Conservation (phyloP, 2,329 filamentous ascomycete genomes). For the Pseudogymnoascus sp. region DNA sequence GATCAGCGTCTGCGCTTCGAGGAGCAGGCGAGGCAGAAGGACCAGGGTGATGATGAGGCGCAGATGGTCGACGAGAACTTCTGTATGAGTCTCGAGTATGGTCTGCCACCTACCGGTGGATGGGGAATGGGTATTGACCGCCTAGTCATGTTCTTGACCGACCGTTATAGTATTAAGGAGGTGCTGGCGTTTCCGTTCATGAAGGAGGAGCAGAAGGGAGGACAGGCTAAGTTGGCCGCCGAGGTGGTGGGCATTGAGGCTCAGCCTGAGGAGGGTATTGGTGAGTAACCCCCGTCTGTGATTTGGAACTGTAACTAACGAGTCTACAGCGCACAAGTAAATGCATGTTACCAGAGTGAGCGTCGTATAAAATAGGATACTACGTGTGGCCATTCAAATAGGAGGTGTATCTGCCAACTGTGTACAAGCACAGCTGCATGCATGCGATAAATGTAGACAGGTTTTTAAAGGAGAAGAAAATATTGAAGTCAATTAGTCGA, state of each 20-base stretch:
- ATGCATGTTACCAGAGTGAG: conserved; percentile 10
- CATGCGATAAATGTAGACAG: conserved; percentile 3
- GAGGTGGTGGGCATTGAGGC: conserved; percentile 57
- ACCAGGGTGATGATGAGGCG: conserved; percentile 92
- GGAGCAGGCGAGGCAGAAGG: conserved; percentile 94
- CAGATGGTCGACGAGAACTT: conserved; percentile 96
- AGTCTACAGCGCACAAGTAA: conserved; percentile 12
- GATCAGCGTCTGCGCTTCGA: conserved; percentile 88
- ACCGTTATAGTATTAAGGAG: conserved; percentile 95
- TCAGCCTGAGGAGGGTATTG: conserved; percentile 52
- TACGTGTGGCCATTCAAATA: neutral
- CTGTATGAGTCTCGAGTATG: conserved; percentile 81
- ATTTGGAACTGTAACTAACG: neutral
- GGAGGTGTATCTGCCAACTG: neutral
- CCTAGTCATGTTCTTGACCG: conserved; percentile 89
- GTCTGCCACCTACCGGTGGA: conserved; percentile 86
- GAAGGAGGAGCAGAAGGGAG: conserved; percentile 67
- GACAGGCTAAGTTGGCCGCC: conserved; percentile 46
- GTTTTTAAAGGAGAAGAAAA: neutral
- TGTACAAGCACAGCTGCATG: neutral
- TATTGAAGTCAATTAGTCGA: neutral
- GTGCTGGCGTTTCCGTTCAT: conserved; percentile 96
- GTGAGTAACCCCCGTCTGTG: conserved; percentile 9
- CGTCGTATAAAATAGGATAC: conserved; percentile 3
- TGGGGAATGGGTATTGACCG: conserved; percentile 97